Base-by-base conservation (phyloP, 306 rosid genomes). In the Psophocarpus tetragonolobus region DNA sequence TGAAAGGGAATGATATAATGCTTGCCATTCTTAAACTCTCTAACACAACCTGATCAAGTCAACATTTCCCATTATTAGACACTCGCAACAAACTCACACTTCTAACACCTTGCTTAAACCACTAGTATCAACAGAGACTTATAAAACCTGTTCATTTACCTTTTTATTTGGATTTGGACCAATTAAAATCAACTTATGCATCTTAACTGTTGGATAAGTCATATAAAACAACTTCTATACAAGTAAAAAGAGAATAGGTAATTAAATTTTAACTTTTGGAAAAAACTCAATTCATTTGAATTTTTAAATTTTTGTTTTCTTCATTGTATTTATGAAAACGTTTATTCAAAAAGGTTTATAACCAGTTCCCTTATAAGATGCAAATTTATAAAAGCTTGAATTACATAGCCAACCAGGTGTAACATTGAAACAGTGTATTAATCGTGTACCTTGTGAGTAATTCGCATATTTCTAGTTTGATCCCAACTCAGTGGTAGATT, bases 1-100 rank as follows among this genome's bases (percentile, higher is more conserved):
- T 88, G 82, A 90, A 95, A 41, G 89, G 83, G 84, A 92, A 95
- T 36, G 98, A 92, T 80, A 95, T 95, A 51, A 95, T 83, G 85
- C 95, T 95, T 38, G 97, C 90, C 92, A 95, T 81, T 87, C 98
- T 90, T 87, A 95, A 87, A 77, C 91, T 92, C 82, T 95, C 98
- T 13, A 95, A 57, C 7, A 88, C 90, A 38, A 95, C 97, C 98
- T 94, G 86, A 69, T 15, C 15, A 85, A 51, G 30, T 60, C 20
- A 79, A 84, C 14, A 76, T 68, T 57, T 67, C 77, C 30, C 17
- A 62, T 27, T 50, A 53, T 81, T 57, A 84, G 78, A 47, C 54
- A 44, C 66, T 65, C 56, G 58, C 57, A 78, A 56, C 42, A 65
- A 67, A 70, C 42, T 33, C 56, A 53, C 30, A 58, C n/a, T n/a